Base-by-base conservation (phyloP, 1,139 yeast species). In the Hanseniaspora sp. region DNA sequence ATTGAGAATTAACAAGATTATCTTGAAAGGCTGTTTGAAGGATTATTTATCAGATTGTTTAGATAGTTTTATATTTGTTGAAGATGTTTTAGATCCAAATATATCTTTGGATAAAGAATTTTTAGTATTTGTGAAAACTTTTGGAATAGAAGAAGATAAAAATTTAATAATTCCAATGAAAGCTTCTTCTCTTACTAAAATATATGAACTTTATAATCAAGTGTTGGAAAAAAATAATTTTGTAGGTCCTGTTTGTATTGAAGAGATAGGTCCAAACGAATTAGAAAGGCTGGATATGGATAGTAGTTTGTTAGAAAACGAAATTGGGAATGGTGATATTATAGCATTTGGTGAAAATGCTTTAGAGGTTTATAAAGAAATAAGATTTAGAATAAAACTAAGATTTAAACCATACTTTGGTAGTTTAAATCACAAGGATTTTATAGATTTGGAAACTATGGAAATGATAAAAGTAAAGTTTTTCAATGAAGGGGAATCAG, bases 281-380 rank as follows among this genome's bases (percentile, higher is more conserved):
- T 74, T 86, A 52, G 86, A 82, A 42, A 64, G 65, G 4, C 61
- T 79, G 8, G 73, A 77, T 46, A 64, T 69, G 4, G 64, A 67
- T 6, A 67, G 71, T 43, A 61, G 63, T 49, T 58, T 68, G 31
- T 79, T 76, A 58, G 76, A 79, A 58, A 74, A 79, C 40, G 96
- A 88, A 63, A 68, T 90, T 40, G 75, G 76, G 17, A 81, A 77
- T 59, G 96, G 96, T 59, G 96, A 88, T 64, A 84, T 90, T 13
- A 67, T 90, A 15, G 74, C 85, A 33, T 76, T 84, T 53, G 83
- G 83, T 56, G 66, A 62, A 11, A 70, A 71, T 52, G 74, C 79
- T 7, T 69, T 69, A 33, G 77, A 78, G 1, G 82, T 75, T 63
- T 88, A 84, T 63, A 76, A 73, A 38, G 87, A 78, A 61, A 66